phyloP scores from a whole-genome alignment of 257 asterid genomes.

The Ligustrum vulgare region DNA sequence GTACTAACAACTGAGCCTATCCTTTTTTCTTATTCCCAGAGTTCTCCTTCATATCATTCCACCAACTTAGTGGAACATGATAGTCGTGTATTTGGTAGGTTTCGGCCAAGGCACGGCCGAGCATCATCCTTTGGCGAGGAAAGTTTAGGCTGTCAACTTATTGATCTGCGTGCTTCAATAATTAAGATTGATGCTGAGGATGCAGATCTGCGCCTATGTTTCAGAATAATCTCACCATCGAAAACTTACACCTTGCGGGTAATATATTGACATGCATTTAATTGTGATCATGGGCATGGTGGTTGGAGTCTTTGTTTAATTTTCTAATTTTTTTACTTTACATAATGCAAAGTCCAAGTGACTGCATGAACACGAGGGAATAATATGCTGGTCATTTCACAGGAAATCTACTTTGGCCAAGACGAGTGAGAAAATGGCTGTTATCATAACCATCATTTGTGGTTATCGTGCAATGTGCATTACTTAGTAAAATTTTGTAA shows the following conservation, averaged over 20 bases:
- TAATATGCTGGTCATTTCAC: neutral
- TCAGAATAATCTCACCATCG: slow-evolving; percentile 87
- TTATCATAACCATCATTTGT: neutral
- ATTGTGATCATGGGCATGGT: neutral
- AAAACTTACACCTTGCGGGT: slow-evolving; percentile 91
- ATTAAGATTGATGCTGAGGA: slow-evolving; percentile 95
- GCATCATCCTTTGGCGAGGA: slow-evolving; percentile 62
- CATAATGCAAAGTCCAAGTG: neutral
- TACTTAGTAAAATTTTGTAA: neutral
- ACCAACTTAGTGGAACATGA: slow-evolving; percentile 56
- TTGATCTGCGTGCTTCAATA: slow-evolving; percentile 88
- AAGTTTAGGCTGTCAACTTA: slow-evolving; percentile 66
- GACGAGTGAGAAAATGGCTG: neutral
- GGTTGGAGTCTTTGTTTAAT: neutral
- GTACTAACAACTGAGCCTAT: slow-evolving; percentile 20
- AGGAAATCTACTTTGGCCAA: neutral
- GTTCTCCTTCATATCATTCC: slow-evolving; percentile 55
- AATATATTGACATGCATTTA: slow-evolving; percentile 20
- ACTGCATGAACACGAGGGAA: neutral
- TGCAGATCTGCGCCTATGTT: slow-evolving; percentile 87
- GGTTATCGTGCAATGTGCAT: neutral
- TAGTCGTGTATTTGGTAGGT: slow-evolving; percentile 80
- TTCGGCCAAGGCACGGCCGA: slow-evolving; percentile 68
- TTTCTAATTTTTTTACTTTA: neutral
- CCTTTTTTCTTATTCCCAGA: slow-evolving; percentile 51